Conservation (phyloP, 179 eudicot species). For the Vitellaria paradoxa region DNA sequence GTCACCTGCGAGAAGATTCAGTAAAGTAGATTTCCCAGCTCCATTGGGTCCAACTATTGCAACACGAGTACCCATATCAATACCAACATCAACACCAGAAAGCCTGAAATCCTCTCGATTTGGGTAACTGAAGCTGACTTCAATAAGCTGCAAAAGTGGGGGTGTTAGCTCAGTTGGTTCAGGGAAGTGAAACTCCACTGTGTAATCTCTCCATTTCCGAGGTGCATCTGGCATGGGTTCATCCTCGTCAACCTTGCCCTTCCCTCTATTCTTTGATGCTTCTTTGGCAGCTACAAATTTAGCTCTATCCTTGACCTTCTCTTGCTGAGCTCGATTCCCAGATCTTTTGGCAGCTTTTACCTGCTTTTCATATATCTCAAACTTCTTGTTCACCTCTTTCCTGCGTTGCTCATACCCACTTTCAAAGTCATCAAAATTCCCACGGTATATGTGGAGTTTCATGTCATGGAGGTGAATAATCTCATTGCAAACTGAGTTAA, state of each 20-base stretch:
- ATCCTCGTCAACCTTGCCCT: constrained; percentile 74
- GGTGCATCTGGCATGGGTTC: constrained; percentile 66
- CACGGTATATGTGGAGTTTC: constrained; percentile 83
- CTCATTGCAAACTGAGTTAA: constrained; percentile 77
- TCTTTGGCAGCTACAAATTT: constrained; percentile 65
- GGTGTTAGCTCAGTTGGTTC: constrained; percentile 93
- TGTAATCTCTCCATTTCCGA: constrained; percentile 81
- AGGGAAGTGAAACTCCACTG: constrained; percentile 88
- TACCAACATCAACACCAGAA: constrained; percentile 82
- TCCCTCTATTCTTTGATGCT: constrained; percentile 56
- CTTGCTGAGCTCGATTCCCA: constrained; percentile 68
- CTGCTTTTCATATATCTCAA: constrained; percentile 70
- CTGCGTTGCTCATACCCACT: constrained; percentile 85
- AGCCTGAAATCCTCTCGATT: constrained; percentile 70
- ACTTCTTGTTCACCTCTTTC: constrained; percentile 75
- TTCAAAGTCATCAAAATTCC: constrained; percentile 86
- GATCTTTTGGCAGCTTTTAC: constrained; percentile 79
- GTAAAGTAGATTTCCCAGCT: constrained; percentile 85
- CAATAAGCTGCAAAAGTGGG: constrained; percentile 80
- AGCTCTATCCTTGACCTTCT: constrained; percentile 76
- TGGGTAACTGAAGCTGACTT: constrained; percentile 84
- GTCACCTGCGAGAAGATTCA: constrained; percentile 88
- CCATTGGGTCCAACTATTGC: constrained; percentile 94
- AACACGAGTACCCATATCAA: constrained; percentile 95
- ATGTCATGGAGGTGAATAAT: constrained; percentile 81